Evolutionary conservation across 2,329 filamentous ascomycete species (phyloP).

Genomic region (Uncinocarpus reesii): DNA sequence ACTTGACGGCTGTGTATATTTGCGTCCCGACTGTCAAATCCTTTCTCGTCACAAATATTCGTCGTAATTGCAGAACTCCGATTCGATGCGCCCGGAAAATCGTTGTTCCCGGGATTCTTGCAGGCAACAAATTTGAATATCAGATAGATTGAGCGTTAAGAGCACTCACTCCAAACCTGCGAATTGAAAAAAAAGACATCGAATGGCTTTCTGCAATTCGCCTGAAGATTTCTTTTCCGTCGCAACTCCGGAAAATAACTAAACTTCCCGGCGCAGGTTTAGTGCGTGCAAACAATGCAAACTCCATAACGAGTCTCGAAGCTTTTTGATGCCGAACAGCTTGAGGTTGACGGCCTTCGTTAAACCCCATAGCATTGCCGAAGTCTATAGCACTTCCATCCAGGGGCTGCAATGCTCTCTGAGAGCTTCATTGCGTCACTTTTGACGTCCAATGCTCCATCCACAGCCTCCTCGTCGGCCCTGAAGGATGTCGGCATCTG

Average conservation of each 20-base stretch:
- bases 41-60: background rate
- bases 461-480: conserved; percentile 37
- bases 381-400: background rate
- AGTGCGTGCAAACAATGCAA: conserved; percentile 12
- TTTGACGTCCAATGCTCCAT: conserved; percentile 25
- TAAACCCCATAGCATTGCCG: background rate
- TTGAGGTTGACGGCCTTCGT: background rate
- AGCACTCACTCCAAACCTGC: background rate
- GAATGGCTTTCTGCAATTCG: too few relatives aligned
- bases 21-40: too few relatives aligned
- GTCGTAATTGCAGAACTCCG: conserved; percentile 7
- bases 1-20: too few relatives aligned
- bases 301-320: background rate
- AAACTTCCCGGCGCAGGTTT: background rate
- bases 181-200: too few relatives aligned
- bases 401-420: conserved; percentile 34
- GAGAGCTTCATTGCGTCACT: conserved; percentile 41
- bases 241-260: conserved; percentile 1
- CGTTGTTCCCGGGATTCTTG: background rate
- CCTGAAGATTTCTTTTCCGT: too few relatives aligned
- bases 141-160: background rate
- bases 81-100: conserved; percentile 12
- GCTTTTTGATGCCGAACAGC: background rate
- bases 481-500: conserved; percentile 79
- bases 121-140: background rate